These are phyloP conservation scores for Papiliotrema laurentii DNA, from an alignment of 1,284 basidiomycete genomes.

Conservation along the genomic window DNA sequence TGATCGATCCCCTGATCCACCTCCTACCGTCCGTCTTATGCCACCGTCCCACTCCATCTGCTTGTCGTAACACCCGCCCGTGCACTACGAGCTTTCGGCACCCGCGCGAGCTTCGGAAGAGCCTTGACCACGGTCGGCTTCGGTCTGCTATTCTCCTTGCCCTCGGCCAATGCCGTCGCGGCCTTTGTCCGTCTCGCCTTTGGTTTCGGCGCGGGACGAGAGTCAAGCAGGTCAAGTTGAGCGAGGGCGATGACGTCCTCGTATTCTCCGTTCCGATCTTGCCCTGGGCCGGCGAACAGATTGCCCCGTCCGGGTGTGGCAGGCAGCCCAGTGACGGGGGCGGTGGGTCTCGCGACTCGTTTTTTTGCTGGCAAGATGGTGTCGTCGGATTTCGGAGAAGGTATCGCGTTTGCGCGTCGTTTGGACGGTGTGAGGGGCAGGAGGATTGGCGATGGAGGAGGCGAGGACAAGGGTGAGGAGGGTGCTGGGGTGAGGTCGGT, in stretches of 20 bases:
- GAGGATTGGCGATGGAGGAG: neutral
- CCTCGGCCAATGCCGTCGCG: neutral
- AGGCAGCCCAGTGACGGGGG: constrained; percentile 19
- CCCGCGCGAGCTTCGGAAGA: no score
- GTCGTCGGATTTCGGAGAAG: constrained; percentile 1
- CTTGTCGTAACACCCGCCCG: no score
- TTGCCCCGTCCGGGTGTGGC: constrained; percentile 29
- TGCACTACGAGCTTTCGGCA: no score
- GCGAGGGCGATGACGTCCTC: neutral
- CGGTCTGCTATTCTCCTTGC: constrained; percentile 6
- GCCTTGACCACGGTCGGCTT: neutral
- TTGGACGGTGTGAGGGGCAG: constrained; percentile 32
- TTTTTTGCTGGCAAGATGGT: constrained; percentile 19
- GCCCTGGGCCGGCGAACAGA: constrained; percentile 15
- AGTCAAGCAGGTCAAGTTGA: neutral
- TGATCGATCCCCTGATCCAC: no score
- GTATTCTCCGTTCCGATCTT: neutral
- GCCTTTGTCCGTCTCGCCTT: neutral
- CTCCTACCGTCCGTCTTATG: no score
- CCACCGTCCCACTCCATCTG: no score
- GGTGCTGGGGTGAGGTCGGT: constrained; percentile 8
- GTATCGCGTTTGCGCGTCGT: constrained; percentile 22
- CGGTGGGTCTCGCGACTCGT: constrained; percentile 2
- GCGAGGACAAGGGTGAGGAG: constrained; percentile 7
- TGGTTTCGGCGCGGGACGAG: neutral